Conservation (phyloP, 2,329 filamentous ascomycete genomes). For the Fusarium secorum region DNA sequence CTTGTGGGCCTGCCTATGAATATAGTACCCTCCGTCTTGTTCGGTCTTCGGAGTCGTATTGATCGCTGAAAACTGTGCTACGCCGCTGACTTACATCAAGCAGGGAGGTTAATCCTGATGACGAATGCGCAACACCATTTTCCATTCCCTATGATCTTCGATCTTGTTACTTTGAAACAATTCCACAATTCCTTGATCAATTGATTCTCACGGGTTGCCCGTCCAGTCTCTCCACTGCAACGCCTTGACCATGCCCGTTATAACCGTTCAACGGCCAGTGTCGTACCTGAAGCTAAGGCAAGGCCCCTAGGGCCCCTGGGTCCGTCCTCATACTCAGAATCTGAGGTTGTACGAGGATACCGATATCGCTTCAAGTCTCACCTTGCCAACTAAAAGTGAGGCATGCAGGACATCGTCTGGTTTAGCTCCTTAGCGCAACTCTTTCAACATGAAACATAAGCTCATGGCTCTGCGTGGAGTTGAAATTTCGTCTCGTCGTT, state of each 20-base stretch:
- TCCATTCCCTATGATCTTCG: conserved; percentile 12
- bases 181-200: conserved; percentile 1
- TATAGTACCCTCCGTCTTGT: not conserved
- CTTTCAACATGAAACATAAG: conserved; percentile 25
- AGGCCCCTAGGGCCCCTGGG: not conserved
- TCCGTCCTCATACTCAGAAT: not conserved
- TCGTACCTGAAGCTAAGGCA: not conserved
- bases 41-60: not conserved
- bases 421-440: conserved; percentile 10
- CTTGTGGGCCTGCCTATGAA: not conserved
- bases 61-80: conserved; percentile 1
- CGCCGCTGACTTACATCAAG: conserved; percentile 13
- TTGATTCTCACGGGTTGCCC: not conserved
- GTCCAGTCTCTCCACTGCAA: conserved; percentile 4
- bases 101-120: conserved; percentile 7
- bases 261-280: conserved; percentile 13
- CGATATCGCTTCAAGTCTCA: conserved; percentile 2
- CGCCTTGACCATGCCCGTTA: conserved; percentile 18
- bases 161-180: conserved; percentile 16
- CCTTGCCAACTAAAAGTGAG: conserved; percentile 16
- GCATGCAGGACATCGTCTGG: conserved; percentile 21
- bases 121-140: not conserved
- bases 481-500: not conserved
- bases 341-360: conserved; percentile 3
- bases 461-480: conserved; percentile 8